Evolutionary conservation across 1,284 basidiomycete species (phyloP), one percentile per base, ranked within the genome.

Genomic region (Marasmius fiardii): DNA sequence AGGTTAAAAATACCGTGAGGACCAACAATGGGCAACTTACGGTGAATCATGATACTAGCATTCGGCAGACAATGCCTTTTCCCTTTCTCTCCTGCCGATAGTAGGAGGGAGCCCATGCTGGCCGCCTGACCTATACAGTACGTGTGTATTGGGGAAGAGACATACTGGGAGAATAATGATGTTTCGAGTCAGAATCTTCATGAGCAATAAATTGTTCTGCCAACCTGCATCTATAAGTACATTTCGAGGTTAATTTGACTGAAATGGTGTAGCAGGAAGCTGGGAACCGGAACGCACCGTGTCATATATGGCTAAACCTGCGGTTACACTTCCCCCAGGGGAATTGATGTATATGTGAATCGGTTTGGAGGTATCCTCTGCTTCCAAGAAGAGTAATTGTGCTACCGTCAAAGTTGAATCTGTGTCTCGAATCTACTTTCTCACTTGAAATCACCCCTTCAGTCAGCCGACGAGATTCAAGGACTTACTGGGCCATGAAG

Each of bases 271-370:
- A 31, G 41, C 14, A 28, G 28, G 18, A 10, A 43, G 20, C 10
- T 28, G 28, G 39, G 24, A 31, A 31, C 26, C 6, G 7, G 6
- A 41, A 60, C 74, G 65, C 71, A 92, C 92, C 66, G 94, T 96
- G 68, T 97, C 95, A 74, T 97, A 97, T 57, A 97, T 95, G 4
- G 94, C 94, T 52, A 97, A 74, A 16, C 94, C 95, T 39, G 93
- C 92, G 0, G 94, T 95, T 41, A 97, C 94, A 64, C 90, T 92
- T 34, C 95, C 95, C 3, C 94, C 94, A 0, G 95, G 94, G 5
- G 92, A 94, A 72, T 96, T 97, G 65, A 96, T 95, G 72, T 95
- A 96, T 20, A 97, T 74, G 65, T 95, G 92, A 56, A 97, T 95
- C 2, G 94, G 95, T 66, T 93, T 92, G 14, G 86, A 85, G 0